phyloP scores from a whole-genome alignment of 768 basidiomycete species.

The Macrocybe gigantea region DNA sequence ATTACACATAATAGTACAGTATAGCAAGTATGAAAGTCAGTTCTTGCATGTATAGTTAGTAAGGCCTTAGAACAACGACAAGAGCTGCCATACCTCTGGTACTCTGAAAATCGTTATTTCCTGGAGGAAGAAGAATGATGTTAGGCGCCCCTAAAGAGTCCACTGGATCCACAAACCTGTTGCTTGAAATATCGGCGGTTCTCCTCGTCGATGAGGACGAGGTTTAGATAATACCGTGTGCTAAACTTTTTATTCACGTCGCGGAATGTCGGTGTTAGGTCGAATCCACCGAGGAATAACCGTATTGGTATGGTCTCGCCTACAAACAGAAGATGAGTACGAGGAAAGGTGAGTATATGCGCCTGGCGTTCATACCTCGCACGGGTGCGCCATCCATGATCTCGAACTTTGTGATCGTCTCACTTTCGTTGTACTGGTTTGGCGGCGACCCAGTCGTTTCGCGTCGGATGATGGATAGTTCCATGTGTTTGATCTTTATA shows the following conservation, averaged over 20 bases:
- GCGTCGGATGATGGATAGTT: slow-evolving; percentile 93
- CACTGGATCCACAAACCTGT: slow-evolving; percentile 45
- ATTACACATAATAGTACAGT: no score
- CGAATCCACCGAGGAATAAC: slow-evolving; percentile 96
- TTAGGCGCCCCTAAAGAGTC: not conserved
- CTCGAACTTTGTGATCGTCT: slow-evolving; percentile 99
- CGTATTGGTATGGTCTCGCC: slow-evolving; percentile 99
- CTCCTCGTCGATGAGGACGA: slow-evolving; percentile 97
- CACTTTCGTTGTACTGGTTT: slow-evolving; percentile 99
- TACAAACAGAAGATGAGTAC: slow-evolving; percentile 17
- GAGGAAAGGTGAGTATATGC: not conserved
- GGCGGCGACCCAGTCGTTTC: slow-evolving; percentile 97
- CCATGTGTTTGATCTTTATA: slow-evolving; percentile 99
- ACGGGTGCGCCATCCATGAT: slow-evolving; percentile 99
- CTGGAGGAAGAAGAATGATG: slow-evolving; percentile 20
- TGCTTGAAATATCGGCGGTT: slow-evolving; percentile 98
- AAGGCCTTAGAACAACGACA: no score
- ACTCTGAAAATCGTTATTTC: slow-evolving; percentile 90
- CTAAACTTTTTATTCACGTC: slow-evolving; percentile 99
- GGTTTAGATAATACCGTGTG: slow-evolving; percentile 93
- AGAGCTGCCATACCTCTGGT: slow-evolving; percentile 58
- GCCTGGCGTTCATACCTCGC: slow-evolving; percentile 50
- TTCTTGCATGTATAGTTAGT: no score
- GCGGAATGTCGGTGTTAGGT: slow-evolving; percentile 96
- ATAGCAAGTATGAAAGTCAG: no score